Evolutionary conservation across 2,329 filamentous ascomycete genomes (phyloP), one percentile per base, ranked within the genome.

Genomic region (Claviceps pazoutovae): DNA sequence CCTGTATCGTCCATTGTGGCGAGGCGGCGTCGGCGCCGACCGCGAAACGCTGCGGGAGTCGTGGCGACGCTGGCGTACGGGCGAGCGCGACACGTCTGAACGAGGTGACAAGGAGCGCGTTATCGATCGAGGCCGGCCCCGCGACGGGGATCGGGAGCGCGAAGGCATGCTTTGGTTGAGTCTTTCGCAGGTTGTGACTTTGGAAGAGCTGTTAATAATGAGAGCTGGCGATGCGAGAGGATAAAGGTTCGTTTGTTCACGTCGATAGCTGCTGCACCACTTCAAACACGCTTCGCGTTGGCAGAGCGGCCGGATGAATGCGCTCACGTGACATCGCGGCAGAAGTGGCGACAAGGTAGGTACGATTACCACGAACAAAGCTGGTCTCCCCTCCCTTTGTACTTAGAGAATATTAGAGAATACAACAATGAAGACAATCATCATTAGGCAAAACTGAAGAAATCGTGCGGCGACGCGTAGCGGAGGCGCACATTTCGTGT

Each of bases 71-170:
- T 61, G 60, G 36, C 57, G 61, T 11, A 47, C 53, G 17, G 61
- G 61, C 46, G 68, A 69, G 41, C 64, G 67, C 23, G 67, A 68
- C 38, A 56, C 48, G 34, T 61, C 58, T 19, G 68, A 68, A 17
- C 60, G 61, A 3, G 66, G 65, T 11, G 66, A 62, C 11, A 58
- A 58, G 11, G 68, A 70, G 48, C 65, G 64, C 37, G 68, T 63
- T 37, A 59, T 56, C n/a, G 67, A 67, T 52, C 62, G 61, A 38
- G 60, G 51, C 11, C 63, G 66, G 52, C 58, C 62, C 39, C 61
- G 59, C n/a, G 66, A 65, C 21, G 63, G 61, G 36, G 64, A 66
- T 23, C 54, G 61, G 48, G 62, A 61, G 30, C 52, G 57, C 30
- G 57, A 59, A 34, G 58, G 54, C 65, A 67, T 67, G 50, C 14